Base-by-base conservation (phyloP, 805 yeast genomes). In the Hanseniaspora thailandica region DNA sequence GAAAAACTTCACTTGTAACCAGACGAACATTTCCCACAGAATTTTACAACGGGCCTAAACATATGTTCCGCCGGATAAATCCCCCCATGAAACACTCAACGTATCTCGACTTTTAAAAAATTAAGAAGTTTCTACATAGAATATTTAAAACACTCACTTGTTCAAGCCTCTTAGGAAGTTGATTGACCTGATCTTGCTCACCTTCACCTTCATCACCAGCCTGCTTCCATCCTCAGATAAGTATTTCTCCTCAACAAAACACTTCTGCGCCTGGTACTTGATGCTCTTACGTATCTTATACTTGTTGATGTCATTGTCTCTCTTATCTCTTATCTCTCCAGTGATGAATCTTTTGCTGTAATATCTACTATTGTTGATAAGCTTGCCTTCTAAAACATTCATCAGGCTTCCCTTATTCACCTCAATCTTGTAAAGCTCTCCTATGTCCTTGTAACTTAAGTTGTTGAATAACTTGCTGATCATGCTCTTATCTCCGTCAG, bases 271-370 rank as follows among this genome's bases (percentile, higher is more conserved):
- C 12, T 44, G 41, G 30, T 48, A 48, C 41, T 41, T 40, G 12
- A 48, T 34, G 10, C 3, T n/a, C 34, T 48, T 48, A 4, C 26
- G 22, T 12, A 48, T 33, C 19, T 22, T 48, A 20, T 33, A 48
- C 28, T 25, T 40, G 7, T 33, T 39, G 7, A 40, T 12, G n/a
- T 22, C 19, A 31, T 15, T 4, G n/a, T 39, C 15, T 8, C 23
- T 22, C 10, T 8, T 20, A 2, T 13, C n/a, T 1, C 3, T 22
- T 1, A 39, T 22, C 33, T 41, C 45, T 4, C 52, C 52, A 1
- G 30, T 43, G 13, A 39, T 12, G 22, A 58, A 48, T n/a, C 36
- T 20, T 23, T 53, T 51, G n/a, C 49, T 38, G 25, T 39, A 20
- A 20, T 39, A 40, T 20, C 8, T n/a, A 15, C 25, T 35, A 25